Evolutionary conservation across 2,329 filamentous ascomycete genomes (phyloP).

Genomic region (Xylaria sp.): DNA sequence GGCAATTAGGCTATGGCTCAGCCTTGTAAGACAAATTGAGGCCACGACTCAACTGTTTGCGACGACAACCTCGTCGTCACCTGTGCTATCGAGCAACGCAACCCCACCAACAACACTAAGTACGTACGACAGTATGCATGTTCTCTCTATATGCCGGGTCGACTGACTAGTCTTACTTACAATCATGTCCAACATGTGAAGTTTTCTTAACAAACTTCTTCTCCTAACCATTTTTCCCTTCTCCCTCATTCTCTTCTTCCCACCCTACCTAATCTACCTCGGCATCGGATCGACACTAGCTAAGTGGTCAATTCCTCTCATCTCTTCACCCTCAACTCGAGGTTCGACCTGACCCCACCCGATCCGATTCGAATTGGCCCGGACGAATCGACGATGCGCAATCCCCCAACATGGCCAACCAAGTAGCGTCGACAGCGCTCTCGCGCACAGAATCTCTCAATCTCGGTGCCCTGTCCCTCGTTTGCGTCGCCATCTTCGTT

Average conservation of each 20-base stretch:
- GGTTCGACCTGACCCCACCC: not conserved
- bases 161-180: not conserved
- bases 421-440: constrained; percentile 54
- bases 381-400: constrained; percentile 27
- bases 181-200: constrained; percentile 33
- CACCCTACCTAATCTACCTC: not conserved
- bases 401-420: constrained; percentile 42
- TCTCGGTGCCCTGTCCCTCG: constrained; percentile 72
- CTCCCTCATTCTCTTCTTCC: not conserved
- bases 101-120: constrained; percentile 29
- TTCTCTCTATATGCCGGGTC: not conserved
- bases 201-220: not conserved
- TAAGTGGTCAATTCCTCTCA: not conserved
- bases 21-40: constrained; percentile 35
- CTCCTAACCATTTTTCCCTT: not conserved
- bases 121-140: not conserved
- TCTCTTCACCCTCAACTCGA: not conserved
- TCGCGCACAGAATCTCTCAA: constrained; percentile 64
- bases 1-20: constrained; percentile 23
- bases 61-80: constrained; percentile 12
- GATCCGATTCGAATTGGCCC: not conserved
- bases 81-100: not conserved
- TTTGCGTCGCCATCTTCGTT: constrained; percentile 77
- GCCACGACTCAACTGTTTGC: constrained; percentile 38
- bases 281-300: not conserved